Conservation (phyloP, 2,329 filamentous ascomycete species). For the Didymella pomorum region DNA sequence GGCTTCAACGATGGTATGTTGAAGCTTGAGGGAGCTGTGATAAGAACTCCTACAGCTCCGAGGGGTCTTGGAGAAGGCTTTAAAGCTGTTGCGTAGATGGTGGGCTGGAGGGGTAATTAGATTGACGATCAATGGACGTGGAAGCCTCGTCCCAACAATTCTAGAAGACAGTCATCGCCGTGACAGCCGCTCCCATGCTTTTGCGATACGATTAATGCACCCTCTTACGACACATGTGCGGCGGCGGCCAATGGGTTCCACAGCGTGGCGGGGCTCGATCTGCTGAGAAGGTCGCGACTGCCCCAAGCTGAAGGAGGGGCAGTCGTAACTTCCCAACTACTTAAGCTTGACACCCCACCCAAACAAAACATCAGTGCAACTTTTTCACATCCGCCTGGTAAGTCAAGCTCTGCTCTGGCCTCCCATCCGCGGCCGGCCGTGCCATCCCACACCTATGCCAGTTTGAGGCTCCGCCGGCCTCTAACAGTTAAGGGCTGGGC, state of each 20-base stretch:
- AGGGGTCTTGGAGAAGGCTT: not conserved
- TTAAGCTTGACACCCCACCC: conserved; percentile 23
- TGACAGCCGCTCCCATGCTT: conserved; percentile 27
- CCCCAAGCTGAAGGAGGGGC: conserved; percentile 21
- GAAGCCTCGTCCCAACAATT: conserved; percentile 21
- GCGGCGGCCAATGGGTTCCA: conserved; percentile 33
- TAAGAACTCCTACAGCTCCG: not conserved
- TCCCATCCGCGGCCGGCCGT: conserved; percentile 49
- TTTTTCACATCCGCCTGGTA: conserved; percentile 43
- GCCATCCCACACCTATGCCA: conserved; percentile 35
- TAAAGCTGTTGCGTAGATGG: conserved; percentile 9
- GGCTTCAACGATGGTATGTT: not conserved
- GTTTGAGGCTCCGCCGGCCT: conserved; percentile 30
- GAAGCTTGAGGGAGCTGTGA: conserved; percentile 3
- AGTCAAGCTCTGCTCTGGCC: conserved; percentile 39
- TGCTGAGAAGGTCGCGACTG: conserved; percentile 29
- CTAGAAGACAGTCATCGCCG: conserved; percentile 16
- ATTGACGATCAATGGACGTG: conserved; percentile 13
- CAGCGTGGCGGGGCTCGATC: conserved; percentile 33
- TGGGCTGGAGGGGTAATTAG: conserved; percentile 15
- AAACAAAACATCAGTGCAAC: conserved; percentile 39
- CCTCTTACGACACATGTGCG: conserved; percentile 32
- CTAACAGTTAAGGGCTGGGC: conserved; percentile 30
- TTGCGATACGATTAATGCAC: conserved; percentile 36
- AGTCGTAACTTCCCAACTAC: conserved; percentile 28